phyloP scores from a whole-genome alignment of 768 basidiomycete species.

The Russula dissimulans region DNA sequence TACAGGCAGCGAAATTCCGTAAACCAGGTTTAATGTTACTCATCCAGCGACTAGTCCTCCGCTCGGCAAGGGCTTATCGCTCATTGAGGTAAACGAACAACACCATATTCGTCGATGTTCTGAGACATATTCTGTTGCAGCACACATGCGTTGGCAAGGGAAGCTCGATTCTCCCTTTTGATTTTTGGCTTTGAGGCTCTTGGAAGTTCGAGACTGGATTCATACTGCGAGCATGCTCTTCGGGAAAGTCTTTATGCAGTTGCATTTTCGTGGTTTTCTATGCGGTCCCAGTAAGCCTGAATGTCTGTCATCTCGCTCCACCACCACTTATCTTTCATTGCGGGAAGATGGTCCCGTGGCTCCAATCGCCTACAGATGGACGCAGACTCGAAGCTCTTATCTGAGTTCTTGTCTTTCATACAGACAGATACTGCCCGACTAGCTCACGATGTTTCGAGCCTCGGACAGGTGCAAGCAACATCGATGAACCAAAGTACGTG shows the following conservation, averaged over 20 bases:
- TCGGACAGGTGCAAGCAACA: constrained; percentile 40
- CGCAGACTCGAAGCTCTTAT: constrained; percentile 78
- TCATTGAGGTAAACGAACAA: constrained; percentile 53
- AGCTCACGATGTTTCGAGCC: constrained; percentile 47
- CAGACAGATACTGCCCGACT: constrained; percentile 65
- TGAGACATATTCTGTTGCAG: constrained; percentile 32
- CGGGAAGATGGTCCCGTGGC: constrained; percentile 86
- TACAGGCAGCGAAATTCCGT: constrained; percentile 90
- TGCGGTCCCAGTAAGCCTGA: constrained; percentile 72
- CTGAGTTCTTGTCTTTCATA: constrained; percentile 73
- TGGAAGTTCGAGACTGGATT: constrained; percentile 79
- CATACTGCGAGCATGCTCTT: constrained; percentile 65
- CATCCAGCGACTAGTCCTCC: constrained; percentile 73
- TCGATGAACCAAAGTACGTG: constrained; percentile 24
- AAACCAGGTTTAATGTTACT: constrained; percentile 77
- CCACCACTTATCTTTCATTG: background rate
- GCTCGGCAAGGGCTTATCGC: constrained; percentile 62
- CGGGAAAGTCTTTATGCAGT: constrained; percentile 69
- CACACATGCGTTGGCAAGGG: constrained; percentile 85
- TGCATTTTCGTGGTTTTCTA: constrained; percentile 90
- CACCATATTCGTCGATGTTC: background rate
- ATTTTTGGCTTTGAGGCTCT: constrained; percentile 90
- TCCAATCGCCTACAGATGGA: constrained; percentile 85
- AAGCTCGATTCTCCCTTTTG: constrained; percentile 82
- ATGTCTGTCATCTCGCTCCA: background rate